Percentiles rank a stretch among this genome's conserved stretches.
phyloP scores from a whole-genome alignment of 257 asterid species.

The Scutellaria minor region DNA sequence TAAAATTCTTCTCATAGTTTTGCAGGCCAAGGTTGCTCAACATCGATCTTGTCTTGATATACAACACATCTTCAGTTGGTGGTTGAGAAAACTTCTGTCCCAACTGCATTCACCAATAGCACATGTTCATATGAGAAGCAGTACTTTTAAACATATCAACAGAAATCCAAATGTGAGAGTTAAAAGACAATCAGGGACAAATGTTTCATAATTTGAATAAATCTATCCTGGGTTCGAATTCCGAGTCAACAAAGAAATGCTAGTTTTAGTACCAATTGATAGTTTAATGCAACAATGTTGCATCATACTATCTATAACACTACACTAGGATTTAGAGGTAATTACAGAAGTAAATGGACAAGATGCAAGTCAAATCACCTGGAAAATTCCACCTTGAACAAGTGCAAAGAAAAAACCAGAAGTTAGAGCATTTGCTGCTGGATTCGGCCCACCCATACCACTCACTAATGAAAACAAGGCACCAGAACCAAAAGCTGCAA shows the following conservation, averaged over 20 bases:
- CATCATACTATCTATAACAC: neutral
- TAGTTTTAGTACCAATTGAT: neutral
- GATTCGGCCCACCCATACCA: slow-evolving; percentile 87
- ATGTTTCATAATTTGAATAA: neutral
- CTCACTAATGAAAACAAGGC: slow-evolving; percentile 85
- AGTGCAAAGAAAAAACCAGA: slow-evolving; percentile 90
- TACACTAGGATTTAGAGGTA: neutral
- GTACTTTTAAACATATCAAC: neutral
- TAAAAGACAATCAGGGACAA: neutral
- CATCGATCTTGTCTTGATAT: slow-evolving; percentile 64
- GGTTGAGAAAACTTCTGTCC: slow-evolving; percentile 85
- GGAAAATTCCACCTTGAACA: slow-evolving; percentile 87
- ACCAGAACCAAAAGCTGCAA: slow-evolving; percentile 94
- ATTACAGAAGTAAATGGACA: neutral
- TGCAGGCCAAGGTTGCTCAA: slow-evolving; percentile 75
- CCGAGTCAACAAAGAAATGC: neutral
- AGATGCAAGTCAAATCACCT: slow-evolving; percentile 52
- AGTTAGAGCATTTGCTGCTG: slow-evolving; percentile 63
- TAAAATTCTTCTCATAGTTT: slow-evolving; percentile 86
- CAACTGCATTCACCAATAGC: slow-evolving; percentile 53
- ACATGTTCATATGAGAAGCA: slow-evolving; percentile 4
- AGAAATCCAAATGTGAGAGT: neutral
- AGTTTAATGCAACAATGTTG: neutral
- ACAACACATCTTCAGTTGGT: slow-evolving; percentile 71
- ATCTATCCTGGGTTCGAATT: neutral